These are phyloP conservation scores for Streptanthus diversifolius DNA, from an alignment of 345 rosid genomes.

Conservation along the genomic window DNA sequence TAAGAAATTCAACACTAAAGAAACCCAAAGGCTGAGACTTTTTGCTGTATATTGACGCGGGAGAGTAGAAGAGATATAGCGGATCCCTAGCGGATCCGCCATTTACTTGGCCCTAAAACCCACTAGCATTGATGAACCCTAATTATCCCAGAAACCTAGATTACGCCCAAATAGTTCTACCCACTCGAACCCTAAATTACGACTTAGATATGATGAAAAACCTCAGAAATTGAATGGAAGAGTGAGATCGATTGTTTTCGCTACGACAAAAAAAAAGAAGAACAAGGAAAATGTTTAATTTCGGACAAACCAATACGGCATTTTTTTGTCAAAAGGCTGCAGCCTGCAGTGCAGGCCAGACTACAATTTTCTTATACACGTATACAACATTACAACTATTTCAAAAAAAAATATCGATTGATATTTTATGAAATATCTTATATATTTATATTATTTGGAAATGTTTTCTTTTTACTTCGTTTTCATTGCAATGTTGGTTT, in stretches of 20 bases:
- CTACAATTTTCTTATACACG: neutral
- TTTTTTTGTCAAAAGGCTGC: neutral
- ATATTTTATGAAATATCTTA: neutral
- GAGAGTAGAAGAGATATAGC: constrained; percentile 28
- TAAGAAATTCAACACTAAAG: constrained; percentile 35
- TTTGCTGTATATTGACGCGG: neutral
- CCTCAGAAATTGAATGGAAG: constrained; percentile 14
- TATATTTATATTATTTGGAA: neutral
- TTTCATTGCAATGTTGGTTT: neutral
- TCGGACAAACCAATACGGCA: constrained; percentile 7
- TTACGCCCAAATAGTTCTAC: neutral
- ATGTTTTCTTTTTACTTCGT: neutral
- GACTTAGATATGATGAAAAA: neutral
- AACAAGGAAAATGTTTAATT: neutral
- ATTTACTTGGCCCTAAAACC: constrained; percentile 41
- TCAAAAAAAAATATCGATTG: neutral
- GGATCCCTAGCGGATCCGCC: constrained; percentile 65
- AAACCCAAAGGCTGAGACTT: constrained; percentile 20
- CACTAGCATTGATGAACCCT: constrained; percentile 44
- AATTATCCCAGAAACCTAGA: constrained; percentile 33
- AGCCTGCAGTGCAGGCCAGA: neutral
- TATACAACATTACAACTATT: neutral
- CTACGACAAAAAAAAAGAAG: neutral
- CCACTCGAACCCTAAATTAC: neutral
- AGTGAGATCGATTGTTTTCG: constrained; percentile 10